phyloP scores from a whole-genome alignment of 108 stramenopile genomes.

The Fragilaria radians region DNA sequence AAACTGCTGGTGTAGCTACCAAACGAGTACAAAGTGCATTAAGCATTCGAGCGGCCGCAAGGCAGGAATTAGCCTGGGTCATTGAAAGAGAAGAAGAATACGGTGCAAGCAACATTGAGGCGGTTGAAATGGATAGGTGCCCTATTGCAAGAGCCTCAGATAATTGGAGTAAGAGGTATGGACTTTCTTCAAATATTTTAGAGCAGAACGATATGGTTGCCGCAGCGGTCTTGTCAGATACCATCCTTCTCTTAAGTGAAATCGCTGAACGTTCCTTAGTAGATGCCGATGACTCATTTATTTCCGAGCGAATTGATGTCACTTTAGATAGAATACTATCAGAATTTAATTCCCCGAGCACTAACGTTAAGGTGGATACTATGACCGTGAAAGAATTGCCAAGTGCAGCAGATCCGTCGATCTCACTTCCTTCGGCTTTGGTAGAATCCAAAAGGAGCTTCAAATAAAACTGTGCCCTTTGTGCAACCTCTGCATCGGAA shows the following conservation, averaged over 20 bases:
- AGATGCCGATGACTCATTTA: neutral
- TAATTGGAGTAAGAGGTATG: constrained; percentile 30
- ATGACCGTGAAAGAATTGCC: constrained; percentile 38
- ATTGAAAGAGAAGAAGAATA: constrained; percentile 19
- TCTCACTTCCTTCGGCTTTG: constrained; percentile 16
- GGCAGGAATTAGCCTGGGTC: constrained; percentile 21
- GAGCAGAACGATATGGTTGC: constrained; percentile 25
- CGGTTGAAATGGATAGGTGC: constrained; percentile 29
- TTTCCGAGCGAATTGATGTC: neutral
- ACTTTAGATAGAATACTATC: constrained; percentile 6
- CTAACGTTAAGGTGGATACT: constrained; percentile 32
- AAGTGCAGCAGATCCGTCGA: constrained; percentile 8
- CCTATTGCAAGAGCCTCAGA: constrained; percentile 18
- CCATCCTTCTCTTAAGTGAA: constrained; percentile 39
- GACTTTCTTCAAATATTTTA: constrained; percentile 51
- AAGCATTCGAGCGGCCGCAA: constrained; percentile 51
- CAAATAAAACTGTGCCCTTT: constrained; percentile 46
- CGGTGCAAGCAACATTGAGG: constrained; percentile 7
- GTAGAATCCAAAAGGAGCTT: constrained; percentile 55
- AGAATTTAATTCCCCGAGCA: constrained; percentile 43
- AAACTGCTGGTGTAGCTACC: constrained; percentile 1
- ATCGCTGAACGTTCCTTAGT: constrained; percentile 13
- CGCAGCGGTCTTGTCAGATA: constrained; percentile 36
- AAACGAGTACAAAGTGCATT: constrained; percentile 50
- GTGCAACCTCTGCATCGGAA: constrained; percentile 42